Conservation (phyloP, 768 basidiomycete genomes). For the Agrocybe pediades region DNA sequence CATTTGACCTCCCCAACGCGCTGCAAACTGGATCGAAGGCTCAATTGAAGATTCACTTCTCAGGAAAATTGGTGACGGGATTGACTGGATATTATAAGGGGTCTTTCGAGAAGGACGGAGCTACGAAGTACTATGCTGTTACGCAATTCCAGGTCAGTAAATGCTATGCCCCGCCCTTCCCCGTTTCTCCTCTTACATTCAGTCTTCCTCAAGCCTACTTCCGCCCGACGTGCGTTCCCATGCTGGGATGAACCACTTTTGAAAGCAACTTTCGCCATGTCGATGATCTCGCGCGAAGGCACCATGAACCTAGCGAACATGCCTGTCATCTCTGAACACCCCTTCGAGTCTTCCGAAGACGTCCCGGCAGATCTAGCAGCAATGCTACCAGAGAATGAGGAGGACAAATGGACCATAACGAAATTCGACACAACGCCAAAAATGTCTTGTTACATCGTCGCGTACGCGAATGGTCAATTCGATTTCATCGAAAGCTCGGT, state of each 20-base stretch:
- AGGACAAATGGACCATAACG: constrained; percentile 75
- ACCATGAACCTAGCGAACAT: constrained; percentile 88
- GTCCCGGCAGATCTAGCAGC: constrained; percentile 32
- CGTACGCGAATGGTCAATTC: constrained; percentile 84
- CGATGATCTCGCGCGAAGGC: constrained; percentile 75
- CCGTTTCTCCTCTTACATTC: not conserved
- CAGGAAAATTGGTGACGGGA: not conserved
- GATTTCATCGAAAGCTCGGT: constrained; percentile 73
- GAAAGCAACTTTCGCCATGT: constrained; percentile 81
- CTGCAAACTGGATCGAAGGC: constrained; percentile 69
- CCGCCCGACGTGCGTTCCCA: constrained; percentile 80
- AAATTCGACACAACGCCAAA: constrained; percentile 80
- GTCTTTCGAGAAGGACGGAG: no score
- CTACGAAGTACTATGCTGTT: constrained; percentile 70
- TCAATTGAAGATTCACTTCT: constrained; percentile 65
- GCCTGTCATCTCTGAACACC: constrained; percentile 65
- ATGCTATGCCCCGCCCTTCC: not conserved
- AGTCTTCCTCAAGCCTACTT: constrained; percentile 63
- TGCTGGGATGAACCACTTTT: constrained; percentile 94
- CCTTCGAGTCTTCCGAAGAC: constrained; percentile 35
- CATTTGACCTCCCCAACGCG: constrained; percentile 54
- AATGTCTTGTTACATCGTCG: constrained; percentile 90
- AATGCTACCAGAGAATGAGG: constrained; percentile 42
- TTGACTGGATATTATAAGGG: no score
- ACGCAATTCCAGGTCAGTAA: constrained; percentile 82